Base-by-base conservation (phyloP, 306 rosid genomes). In the Cicer arietinum region DNA sequence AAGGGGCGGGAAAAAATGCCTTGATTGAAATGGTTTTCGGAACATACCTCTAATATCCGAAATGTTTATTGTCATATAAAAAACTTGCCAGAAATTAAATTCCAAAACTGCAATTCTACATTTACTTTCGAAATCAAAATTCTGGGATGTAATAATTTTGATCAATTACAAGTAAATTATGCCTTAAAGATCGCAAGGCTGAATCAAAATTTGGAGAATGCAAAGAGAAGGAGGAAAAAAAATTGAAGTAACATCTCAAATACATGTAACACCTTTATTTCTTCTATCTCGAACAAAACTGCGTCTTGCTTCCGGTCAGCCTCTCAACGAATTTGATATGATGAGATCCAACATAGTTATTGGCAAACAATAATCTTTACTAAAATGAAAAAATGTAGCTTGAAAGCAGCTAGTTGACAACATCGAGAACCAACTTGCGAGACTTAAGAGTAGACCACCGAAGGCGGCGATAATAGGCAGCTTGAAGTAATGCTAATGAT, bases 371-470 rank as follows among this genome's bases (percentile, higher is more conserved):
- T 14, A 63, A 71, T 73, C 74, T 78, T 79, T 73, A 64, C 81
- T 11, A 76, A 71, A 79, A 73, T 82, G 79, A 67, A 82, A 82
- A 86, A 67, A 68, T 9, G 62, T 67, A 86, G 73, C 47, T 67
- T 22, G 64, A 53, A 51, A 40, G 82, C 63, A 80, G 79, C 89
- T 92, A 90, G 82, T 94, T 94, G 82, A 94, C 89, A 53, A 92
- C 99, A 76, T 94, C 99, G 41, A 94, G 88, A 83, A 94, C 96
- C 88, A 94, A 87, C 87, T 94, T 94, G 82, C 99, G 97, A 57
- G 99, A 94, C 93, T 94, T 94, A 4, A 90, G 81, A 85, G 86
- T 84, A 0, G 96, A 92, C 99, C 99, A 94, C 81, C 76, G 84
- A 83, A 94, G 71, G 16, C 99, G 95, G 20, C 97, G 91, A 83